Base-by-base conservation (phyloP, 2,329 filamentous ascomycete species). In the Tolypocladium inflatum region DNA sequence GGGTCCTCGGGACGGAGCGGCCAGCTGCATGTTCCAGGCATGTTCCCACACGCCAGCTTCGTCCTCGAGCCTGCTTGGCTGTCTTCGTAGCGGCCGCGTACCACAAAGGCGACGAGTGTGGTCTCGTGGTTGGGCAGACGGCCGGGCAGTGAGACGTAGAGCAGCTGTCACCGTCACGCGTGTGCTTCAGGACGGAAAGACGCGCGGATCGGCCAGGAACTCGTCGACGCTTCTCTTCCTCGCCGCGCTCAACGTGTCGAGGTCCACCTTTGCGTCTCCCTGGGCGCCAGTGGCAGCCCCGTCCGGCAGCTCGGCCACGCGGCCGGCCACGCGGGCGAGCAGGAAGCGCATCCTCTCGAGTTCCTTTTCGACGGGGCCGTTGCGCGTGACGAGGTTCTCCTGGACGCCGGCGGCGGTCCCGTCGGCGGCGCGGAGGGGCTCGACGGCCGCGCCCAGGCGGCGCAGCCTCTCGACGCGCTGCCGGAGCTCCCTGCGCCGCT, bases 311-410 rank as follows among this genome's bases (percentile, higher is more conserved):
- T 68, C 67, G 15, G 70, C 74, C 1, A 87, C 74, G 23, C 81
- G 76, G 2, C 78, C 81, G 5, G 79, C 78, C 0, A 88, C 83
- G 33, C 85, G 76, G 1, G 80, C 78, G 57, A 87, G 75, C 61
- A 91, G 70, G 62, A 85, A 76, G 39, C 85, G 80, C 80, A 87
- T 89, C 61, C 79, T 80, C 68, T 85, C 81, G 57, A 91, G 73
- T 71, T 90, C 87, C 56, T 74, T 75, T 67, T 87, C 86, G 11
- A 91, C 70, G 54, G 84, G 80, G 1, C 85, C 84, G 66, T 87
- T 81, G 38, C 81, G 80, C 55, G 83, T 86, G 1, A 88, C 78
- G 4, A 91, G 70, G 67, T 89, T 90, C 59, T 83, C 80, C 68
- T 91, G 88, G 8, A 87, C 73, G 9, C 71, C 64, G 62, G 70